A percentile compares a stretch with the other conserved stretches of the same genome.
phyloP scores from a whole-genome alignment of 257 asterid genomes.

The Craterostigma plantagineum region DNA sequence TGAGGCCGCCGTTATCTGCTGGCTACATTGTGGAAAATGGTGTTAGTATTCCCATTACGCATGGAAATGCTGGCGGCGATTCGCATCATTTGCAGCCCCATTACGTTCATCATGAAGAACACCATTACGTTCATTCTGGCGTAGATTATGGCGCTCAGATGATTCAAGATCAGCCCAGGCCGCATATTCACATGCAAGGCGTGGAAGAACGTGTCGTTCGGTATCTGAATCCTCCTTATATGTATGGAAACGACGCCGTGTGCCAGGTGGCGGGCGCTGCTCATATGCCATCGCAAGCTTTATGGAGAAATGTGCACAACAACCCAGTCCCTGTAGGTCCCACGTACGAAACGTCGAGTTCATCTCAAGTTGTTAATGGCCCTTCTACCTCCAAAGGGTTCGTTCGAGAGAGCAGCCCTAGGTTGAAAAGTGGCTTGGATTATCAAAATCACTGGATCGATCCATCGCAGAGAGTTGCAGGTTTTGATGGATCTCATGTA shows the following conservation, averaged over 20 bases:
- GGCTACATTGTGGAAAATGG: conserved; percentile 40
- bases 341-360: conserved; percentile 31
- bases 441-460: conserved; percentile 47
- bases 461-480: conserved; percentile 33
- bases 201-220: conserved; percentile 54
- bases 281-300: conserved; percentile 36
- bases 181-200: too few relatives aligned
- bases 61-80: too few relatives aligned
- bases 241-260: conserved; percentile 59
- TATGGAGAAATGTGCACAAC: conserved; percentile 68
- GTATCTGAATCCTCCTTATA: conserved; percentile 35
- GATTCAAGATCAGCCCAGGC: too few relatives aligned
- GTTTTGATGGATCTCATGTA: conserved; percentile 26
- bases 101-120: conserved; percentile 51
- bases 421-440: conserved; percentile 37
- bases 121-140: conserved; percentile 33
- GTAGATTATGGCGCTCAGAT: conserved; percentile 40
- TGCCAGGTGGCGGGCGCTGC: too few relatives aligned
- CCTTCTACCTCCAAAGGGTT: conserved; percentile 33
- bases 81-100: conserved; percentile 30
- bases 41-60: too few relatives aligned
- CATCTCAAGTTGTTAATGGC: conserved; percentile 45
- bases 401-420: conserved; percentile 33
- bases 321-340: conserved; percentile 40
- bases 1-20: conserved; percentile 28